A percentile compares a stretch with the other conserved stretches of the same genome.
These are phyloP conservation scores for Eutrema salsugineum DNA, from an alignment of 441 rosid genomes.

Conservation along the genomic window DNA sequence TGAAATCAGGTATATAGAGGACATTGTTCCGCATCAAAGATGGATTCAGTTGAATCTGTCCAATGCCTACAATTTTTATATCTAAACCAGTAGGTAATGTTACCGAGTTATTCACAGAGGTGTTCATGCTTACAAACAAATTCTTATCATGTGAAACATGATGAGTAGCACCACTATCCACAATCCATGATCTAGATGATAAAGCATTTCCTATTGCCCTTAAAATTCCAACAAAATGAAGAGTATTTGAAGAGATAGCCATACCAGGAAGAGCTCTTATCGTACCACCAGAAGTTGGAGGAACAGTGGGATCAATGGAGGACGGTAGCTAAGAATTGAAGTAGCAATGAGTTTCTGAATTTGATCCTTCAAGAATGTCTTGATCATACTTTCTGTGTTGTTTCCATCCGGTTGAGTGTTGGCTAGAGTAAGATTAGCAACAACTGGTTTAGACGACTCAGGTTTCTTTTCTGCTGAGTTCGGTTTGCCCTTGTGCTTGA, in stretches of 20 bases:
- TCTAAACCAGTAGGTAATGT: background rate
- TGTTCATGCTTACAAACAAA: background rate
- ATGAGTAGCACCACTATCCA: background rate
- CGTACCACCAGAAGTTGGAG: accelerated
- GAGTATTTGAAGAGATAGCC: accelerated
- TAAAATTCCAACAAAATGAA: background rate
- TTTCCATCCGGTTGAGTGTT: too few relatives aligned
- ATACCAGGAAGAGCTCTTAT: background rate
- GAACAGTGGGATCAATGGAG: background rate
- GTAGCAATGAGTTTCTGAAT: background rate
- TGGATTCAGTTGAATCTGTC: too few relatives aligned
- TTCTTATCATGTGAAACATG: background rate
- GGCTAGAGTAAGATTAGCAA: too few relatives aligned
- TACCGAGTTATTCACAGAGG: background rate
- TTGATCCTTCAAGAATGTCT: background rate
- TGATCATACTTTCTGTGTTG: too few relatives aligned
- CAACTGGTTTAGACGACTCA: too few relatives aligned
- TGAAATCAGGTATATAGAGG: background rate
- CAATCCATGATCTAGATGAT: accelerated
- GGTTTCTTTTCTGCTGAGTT: too few relatives aligned
- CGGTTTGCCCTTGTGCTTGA: too few relatives aligned
- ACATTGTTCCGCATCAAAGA: background rate
- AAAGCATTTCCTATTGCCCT: accelerated
- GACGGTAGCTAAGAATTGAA: background rate
- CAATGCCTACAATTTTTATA: background rate